Conservation (phyloP, 1,139 yeast species). For the Citeromyces hawaiiensis region DNA sequence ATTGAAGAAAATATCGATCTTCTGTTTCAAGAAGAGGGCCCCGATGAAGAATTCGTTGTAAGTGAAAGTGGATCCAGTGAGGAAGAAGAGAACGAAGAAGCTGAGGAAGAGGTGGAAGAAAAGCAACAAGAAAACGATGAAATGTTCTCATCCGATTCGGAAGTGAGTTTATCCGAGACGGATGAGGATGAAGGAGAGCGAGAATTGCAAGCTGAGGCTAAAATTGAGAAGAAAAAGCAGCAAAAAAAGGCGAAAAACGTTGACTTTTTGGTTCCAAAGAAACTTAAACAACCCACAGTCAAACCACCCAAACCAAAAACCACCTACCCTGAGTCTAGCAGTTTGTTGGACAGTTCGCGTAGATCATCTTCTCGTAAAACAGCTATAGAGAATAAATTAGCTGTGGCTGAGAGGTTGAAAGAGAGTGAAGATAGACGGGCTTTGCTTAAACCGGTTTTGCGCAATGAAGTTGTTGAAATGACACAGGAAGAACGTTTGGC, state of each 20-base stretch:
- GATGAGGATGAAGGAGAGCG: slow-evolving; percentile 61
- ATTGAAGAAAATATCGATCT: slow-evolving; percentile 67
- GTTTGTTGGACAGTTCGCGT: slow-evolving; percentile 34
- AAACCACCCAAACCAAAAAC: slow-evolving; percentile 9
- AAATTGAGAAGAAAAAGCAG: slow-evolving; percentile 24
- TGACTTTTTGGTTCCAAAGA: slow-evolving; percentile 3
- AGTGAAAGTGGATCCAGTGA: slow-evolving; percentile 4
- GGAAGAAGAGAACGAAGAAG: slow-evolving; percentile 8
- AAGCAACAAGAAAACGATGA: slow-evolving; percentile 19
- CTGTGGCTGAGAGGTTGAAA: slow-evolving; percentile 59
- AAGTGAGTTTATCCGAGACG: slow-evolving; percentile 15
- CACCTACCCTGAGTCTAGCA: slow-evolving; percentile 27
- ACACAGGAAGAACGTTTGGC: slow-evolving; percentile 81
- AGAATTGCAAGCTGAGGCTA: slow-evolving; percentile 43
- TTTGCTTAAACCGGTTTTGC: slow-evolving; percentile 19
- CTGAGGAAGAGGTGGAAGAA: slow-evolving; percentile 11
- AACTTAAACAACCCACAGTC: slow-evolving; percentile 3
- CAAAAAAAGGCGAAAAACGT: slow-evolving; percentile 14
- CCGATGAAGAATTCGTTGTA: slow-evolving; percentile 8
- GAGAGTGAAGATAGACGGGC: slow-evolving; percentile 61
- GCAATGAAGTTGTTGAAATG: slow-evolving; percentile 31
- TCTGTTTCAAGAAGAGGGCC: slow-evolving; percentile 13
- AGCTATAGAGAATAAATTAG: slow-evolving; percentile 68
- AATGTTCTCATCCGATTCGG: slow-evolving; percentile 38
- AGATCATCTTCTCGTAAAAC: slow-evolving; percentile 72